Conservation (phyloP, 768 basidiomycete species). For the Russula olivacea region DNA sequence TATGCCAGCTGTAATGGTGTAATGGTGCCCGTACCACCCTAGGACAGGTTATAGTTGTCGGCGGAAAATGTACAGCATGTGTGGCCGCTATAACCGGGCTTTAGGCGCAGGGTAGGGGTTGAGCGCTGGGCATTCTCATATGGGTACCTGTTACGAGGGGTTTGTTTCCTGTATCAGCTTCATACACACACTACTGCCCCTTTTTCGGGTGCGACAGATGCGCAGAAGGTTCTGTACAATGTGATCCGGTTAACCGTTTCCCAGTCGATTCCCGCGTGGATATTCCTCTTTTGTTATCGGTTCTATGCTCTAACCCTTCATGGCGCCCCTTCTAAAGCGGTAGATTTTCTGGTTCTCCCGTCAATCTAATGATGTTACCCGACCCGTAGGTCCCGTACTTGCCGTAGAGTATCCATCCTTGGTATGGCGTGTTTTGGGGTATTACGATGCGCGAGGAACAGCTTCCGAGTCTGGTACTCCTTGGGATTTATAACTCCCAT, state of each 20-base stretch:
- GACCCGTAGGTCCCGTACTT: slow-evolving; percentile 2
- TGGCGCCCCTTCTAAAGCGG: neutral
- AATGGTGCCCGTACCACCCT: neutral
- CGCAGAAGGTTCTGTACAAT: neutral
- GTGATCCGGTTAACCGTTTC: neutral
- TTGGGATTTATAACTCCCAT: slow-evolving; percentile 4
- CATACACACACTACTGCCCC: neutral
- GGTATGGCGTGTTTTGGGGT: slow-evolving; percentile 10
- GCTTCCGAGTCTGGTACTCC: slow-evolving; percentile 3
- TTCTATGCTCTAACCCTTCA: slow-evolving; percentile 9
- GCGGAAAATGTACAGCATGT: neutral
- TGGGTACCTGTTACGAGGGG: neutral
- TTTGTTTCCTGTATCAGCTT: neutral
- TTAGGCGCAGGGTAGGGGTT: neutral
- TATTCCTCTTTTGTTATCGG: slow-evolving; percentile 2
- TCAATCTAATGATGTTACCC: neutral
- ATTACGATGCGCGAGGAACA: neutral
- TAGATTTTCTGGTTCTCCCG: neutral
- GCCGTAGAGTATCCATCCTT: slow-evolving; percentile 9
- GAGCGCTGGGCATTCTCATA: neutral
- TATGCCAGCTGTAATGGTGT: neutral
- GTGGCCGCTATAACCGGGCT: neutral
- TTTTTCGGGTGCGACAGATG: neutral
- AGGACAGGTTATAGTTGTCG: neutral
- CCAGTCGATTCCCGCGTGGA: neutral